phyloP scores from a whole-genome alignment of 805 yeast genomes.

The Sugiyamaella lignohabitans region DNA sequence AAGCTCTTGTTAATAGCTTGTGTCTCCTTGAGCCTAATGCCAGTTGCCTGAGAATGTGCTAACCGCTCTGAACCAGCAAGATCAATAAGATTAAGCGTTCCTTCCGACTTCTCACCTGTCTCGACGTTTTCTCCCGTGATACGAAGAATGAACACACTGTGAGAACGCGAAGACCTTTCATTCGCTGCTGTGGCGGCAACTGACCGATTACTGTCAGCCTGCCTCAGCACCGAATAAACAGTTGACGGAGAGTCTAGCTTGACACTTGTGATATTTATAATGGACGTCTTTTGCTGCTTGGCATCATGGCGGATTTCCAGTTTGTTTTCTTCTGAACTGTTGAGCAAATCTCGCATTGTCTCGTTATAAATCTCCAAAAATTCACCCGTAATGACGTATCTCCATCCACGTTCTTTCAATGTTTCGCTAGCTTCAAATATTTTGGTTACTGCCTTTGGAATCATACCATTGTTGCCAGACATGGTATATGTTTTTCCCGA shows the following conservation, averaged over 20 bases:
- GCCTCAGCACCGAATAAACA: conserved; percentile 45
- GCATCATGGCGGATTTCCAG: conserved; percentile 72
- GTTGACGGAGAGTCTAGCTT: conserved; percentile 41
- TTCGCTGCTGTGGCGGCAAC: conserved; percentile 80
- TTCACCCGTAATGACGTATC: conserved; percentile 57
- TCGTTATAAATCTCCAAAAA: conserved; percentile 91
- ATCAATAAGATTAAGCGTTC: conserved; percentile 76
- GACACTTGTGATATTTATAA: conserved; percentile 53
- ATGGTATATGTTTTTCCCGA: conserved; percentile 93
- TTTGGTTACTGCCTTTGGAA: conserved; percentile 65
- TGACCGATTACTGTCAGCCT: conserved; percentile 56
- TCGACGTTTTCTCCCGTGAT: conserved; percentile 47
- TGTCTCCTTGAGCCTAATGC: conserved; percentile 78
- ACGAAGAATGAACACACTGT: conserved; percentile 65
- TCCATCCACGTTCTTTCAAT: conserved; percentile 54
- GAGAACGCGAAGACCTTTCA: conserved; percentile 86
- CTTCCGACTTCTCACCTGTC: conserved; percentile 45
- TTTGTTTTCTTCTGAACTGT: conserved; percentile 30
- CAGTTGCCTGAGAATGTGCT: conserved; percentile 65
- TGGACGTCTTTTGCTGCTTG: conserved; percentile 43
- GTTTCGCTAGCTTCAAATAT: conserved; percentile 53
- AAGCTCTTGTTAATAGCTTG: conserved; percentile 83
- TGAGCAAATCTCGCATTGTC: conserved; percentile 60
- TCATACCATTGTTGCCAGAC: conserved; percentile 75
- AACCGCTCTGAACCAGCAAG: conserved; percentile 93